phyloP scores from a whole-genome alignment of 2,329 filamentous ascomycete species.

The Monosporascus cannonballus region DNA sequence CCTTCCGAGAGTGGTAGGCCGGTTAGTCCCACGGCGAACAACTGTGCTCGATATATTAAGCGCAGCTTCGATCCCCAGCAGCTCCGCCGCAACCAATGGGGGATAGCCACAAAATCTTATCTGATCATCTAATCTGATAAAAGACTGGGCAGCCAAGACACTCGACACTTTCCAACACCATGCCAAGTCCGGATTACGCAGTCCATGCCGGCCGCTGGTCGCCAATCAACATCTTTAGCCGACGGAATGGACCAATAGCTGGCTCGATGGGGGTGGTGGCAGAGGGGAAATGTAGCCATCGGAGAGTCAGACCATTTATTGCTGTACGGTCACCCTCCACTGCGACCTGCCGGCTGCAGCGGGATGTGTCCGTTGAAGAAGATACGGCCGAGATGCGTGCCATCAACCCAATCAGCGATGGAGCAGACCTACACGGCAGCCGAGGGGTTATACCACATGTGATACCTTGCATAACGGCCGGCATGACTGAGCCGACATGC shows the following conservation, averaged over 20 bases:
- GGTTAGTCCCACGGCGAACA: not conserved
- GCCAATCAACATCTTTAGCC: not conserved
- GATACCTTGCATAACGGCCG: not conserved
- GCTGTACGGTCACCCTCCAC: not conserved
- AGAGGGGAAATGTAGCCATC: not conserved
- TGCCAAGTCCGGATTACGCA: not conserved
- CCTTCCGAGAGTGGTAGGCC: not conserved
- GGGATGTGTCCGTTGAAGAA: not conserved
- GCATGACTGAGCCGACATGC: not conserved
- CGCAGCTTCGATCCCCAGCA: not conserved
- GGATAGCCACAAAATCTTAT: not conserved
- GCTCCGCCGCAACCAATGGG: not conserved
- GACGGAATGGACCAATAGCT: not conserved
- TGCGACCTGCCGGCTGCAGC: not conserved
- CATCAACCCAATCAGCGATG: not conserved
- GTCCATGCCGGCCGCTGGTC: not conserved
- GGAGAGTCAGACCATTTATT: not conserved
- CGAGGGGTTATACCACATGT: not conserved
- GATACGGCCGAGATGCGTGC: not conserved
- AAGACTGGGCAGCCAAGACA: not conserved
- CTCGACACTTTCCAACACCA: not conserved
- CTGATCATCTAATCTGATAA: constrained; percentile 1
- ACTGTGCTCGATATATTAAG: not conserved
- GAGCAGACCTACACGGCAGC: not conserved
- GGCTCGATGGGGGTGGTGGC: not conserved